Percentiles rank a stretch among this genome's conserved stretches.
Evolutionary conservation across 257 asterid species (phyloP).

Genomic region (Cinchona pubescens): DNA sequence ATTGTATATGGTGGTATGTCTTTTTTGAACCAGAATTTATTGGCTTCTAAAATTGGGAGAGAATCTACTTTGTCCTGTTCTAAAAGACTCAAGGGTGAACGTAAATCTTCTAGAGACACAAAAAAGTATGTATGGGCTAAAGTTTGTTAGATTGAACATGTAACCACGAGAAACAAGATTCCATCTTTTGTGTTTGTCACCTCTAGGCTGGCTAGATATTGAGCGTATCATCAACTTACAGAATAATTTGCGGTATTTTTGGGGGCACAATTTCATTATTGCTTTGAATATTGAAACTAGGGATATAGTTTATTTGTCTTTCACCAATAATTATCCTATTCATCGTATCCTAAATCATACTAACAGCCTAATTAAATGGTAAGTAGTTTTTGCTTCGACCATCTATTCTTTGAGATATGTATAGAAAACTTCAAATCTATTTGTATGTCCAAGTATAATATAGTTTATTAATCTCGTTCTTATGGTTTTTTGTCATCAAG

Average conservation of each 20-base stretch:
- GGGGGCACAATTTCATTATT: not conserved
- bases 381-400: not conserved
- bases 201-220: conserved; percentile 14
- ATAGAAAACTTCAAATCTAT: not conserved
- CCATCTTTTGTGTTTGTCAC: not conserved
- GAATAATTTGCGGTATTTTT: not conserved
- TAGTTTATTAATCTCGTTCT: no score
- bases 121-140: conserved; percentile 15
- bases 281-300: not conserved
- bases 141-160: not conserved
- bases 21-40: not conserved
- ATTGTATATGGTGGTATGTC: not conserved
- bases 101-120: no score
- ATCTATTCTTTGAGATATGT: not conserved
- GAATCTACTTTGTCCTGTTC: conserved; percentile 3
- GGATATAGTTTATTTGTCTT: not conserved
- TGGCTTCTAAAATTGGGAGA: not conserved
- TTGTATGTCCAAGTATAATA: no score
- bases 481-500: no score
- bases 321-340: not conserved
- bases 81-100: not conserved
- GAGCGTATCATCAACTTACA: not conserved
- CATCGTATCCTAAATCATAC: not conserved
- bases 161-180: not conserved
- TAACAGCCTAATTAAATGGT: conserved; percentile 7